Base-by-base conservation (phyloP, 345 rosid species). In the Lumnitzera racemosa region DNA sequence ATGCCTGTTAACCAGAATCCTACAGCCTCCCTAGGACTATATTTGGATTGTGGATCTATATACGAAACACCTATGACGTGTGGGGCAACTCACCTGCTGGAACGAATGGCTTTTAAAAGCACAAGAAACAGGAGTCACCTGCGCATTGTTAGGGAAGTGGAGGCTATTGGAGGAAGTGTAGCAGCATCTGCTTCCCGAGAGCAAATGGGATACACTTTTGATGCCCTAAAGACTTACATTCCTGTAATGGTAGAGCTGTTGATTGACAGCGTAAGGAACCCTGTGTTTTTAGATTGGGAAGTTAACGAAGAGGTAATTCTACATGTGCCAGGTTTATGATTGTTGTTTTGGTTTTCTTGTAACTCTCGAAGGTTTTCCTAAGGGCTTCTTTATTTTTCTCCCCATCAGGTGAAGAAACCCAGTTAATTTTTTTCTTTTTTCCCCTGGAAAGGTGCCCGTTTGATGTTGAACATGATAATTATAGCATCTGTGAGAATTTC, bases 201-300 rank as follows among this genome's bases (percentile, higher is more conserved):
- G 67, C 99, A 89, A 72, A 90, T 94, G 84, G 80, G 41, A 53
- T 94, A 94, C 70, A 88, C 95, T 4, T 77, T 88, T 53, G 95
- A 94, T 81, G 97, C 99, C 66, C 68, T 94, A 55, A 88, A 82
- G 82, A 88, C 86, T 7, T 80, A 92, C 78, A 80, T 89, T 68
- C 97, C 97, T 3, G 80, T 80, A 71, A 90, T 89, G 97, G 90
- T 83, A 24, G 99, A 89, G 71, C 76, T 92, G 73, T 90, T 87
- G 65, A 20, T 92, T 55, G 99, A 90, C 72, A 76, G 81, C 66
- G 96, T 90, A 64, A 84, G 96, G 68, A 87, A 92, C 68, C 97
- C 99, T 15, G 84, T 76, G 67, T 94, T 94, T 82, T 66, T 94
- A 70, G 97, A 88, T 58, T 94, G 97, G 96, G 95, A 90, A 74